phyloP scores from a whole-genome alignment of 768 basidiomycete genomes.

The Chalciporus pseudorubinellus region DNA sequence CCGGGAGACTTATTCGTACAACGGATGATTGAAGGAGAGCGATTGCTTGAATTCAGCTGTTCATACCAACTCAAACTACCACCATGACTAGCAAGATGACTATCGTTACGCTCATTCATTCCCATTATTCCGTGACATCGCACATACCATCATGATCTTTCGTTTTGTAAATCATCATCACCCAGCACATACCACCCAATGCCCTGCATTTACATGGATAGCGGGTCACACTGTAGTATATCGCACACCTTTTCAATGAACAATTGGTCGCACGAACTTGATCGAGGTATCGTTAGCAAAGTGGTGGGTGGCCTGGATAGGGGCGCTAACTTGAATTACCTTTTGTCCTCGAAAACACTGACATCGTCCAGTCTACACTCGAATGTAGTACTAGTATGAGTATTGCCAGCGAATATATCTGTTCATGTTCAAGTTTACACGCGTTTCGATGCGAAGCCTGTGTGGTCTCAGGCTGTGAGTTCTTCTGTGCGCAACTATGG shows the following conservation, averaged over 20 bases:
- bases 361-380: no score
- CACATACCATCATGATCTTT: constrained; percentile 13
- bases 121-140: neutral
- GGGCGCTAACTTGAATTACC: no score
- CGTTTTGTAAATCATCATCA: neutral
- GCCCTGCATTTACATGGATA: neutral
- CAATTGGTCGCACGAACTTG: neutral
- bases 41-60: neutral
- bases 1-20: constrained; percentile 34
- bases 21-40: constrained; percentile 12
- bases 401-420: no score
- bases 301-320: no score
- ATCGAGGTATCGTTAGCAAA: no score
- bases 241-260: neutral
- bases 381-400: no score
- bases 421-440: no score
- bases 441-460: no score
- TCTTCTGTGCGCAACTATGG: no score
- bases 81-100: neutral
- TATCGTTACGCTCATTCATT: neutral
- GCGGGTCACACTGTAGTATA: constrained; percentile 9
- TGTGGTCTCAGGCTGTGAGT: no score
- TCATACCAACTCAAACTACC: neutral
- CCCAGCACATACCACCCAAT: neutral
- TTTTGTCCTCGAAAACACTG: no score